These are phyloP conservation scores for Umbellularia californica DNA, from an alignment of 164 flowering plant species.

Conservation along the genomic window DNA sequence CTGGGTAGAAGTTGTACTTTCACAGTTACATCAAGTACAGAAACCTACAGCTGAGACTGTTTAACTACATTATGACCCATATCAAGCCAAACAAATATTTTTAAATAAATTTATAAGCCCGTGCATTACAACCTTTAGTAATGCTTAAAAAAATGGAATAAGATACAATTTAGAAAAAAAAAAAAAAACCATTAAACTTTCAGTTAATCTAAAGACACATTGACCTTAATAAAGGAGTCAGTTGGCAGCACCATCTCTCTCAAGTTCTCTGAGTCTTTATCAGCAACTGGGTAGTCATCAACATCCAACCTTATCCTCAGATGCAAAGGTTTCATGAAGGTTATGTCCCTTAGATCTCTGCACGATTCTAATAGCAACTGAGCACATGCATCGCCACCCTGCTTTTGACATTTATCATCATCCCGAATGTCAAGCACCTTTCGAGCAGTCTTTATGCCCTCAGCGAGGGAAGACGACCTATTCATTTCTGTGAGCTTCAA, in stretches of 20 bases:
- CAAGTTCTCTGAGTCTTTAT: conserved; percentile 15
- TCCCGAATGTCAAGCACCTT: conserved; percentile 45
- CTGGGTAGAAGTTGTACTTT: no score
- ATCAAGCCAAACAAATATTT: no score
- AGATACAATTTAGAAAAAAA: no score
- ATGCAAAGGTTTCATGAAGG: conserved; percentile 62
- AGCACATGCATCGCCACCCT: conserved; percentile 27
- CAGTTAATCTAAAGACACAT: conserved; percentile 38
- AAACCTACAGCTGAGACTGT: no score
- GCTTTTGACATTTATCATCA: conserved; percentile 16
- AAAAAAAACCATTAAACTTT: not conserved
- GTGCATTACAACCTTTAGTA: no score
- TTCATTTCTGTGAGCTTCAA: conserved; percentile 6
- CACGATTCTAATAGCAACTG: conserved; percentile 35
- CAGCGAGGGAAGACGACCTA: conserved; percentile 9
- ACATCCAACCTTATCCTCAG: conserved; percentile 48
- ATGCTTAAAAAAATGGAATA: no score
- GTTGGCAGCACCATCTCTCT: conserved; percentile 43
- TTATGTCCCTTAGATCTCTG: conserved; percentile 42
- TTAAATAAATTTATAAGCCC: no score
- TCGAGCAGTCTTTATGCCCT: conserved; percentile 30
- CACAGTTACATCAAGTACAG: no score
- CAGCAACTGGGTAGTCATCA: conserved; percentile 51
- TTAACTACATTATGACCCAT: no score
- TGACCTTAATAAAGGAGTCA: conserved; percentile 49